A percentile compares a stretch with the other conserved stretches of the same genome.
These are phyloP conservation scores for Coemansia sp. DNA, from an alignment of 192 early-diverging fungal genomes.

Conservation along the genomic window DNA sequence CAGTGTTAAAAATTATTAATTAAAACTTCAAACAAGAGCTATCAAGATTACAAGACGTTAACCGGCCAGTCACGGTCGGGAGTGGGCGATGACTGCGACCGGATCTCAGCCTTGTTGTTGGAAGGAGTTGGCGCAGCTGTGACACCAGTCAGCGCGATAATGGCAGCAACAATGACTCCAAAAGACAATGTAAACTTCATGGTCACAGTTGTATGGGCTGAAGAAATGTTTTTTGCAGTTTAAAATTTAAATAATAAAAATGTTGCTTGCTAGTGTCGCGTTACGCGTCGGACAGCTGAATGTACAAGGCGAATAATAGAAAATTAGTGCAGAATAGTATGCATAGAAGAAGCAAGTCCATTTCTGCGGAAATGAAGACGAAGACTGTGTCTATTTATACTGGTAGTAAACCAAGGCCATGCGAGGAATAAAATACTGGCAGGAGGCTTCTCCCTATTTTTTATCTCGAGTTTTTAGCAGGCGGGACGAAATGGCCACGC, in stretches of 20 bases:
- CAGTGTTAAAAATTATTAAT: slow-evolving; percentile 2
- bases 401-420: slow-evolving; percentile 3
- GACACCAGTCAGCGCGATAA: slow-evolving; percentile 12
- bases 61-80: slow-evolving; percentile 55
- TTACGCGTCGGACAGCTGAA: slow-evolving; percentile 2
- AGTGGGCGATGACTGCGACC: slow-evolving; percentile 20
- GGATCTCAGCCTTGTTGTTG: background rate
- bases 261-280: background rate
- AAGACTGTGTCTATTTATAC: slow-evolving; percentile 8
- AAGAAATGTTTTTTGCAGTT: background rate
- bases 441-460: background rate
- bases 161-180: slow-evolving; percentile 17
- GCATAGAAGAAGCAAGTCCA: slow-evolving; percentile 8
- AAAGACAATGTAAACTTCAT: slow-evolving; percentile 38
- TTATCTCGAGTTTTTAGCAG: background rate
- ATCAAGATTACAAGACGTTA: slow-evolving; percentile 36
- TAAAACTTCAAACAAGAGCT: slow-evolving; percentile 2
- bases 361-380: slow-evolving; percentile 3
- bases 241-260: background rate
- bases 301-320: background rate
- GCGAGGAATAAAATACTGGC: background rate
- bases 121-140: slow-evolving; percentile 22
- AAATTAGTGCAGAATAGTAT: slow-evolving; percentile 2
- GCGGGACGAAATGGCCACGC: slow-evolving; percentile 18
- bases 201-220: background rate